Base-by-base conservation (phyloP, 441 rosid genomes). In the Euphorbia schlechtendalii region DNA sequence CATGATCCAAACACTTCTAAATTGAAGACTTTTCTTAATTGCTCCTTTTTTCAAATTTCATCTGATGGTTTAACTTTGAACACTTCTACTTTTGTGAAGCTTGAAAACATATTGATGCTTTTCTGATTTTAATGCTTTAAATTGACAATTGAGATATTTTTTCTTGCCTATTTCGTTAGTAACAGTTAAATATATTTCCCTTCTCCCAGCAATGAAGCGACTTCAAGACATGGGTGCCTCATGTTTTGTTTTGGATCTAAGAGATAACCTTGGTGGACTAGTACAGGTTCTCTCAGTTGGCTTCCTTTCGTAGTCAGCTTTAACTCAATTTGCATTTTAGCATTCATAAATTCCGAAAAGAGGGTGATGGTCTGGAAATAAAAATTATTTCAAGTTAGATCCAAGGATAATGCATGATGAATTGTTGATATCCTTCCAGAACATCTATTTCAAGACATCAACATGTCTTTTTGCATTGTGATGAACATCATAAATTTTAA, bases 261-360 rank as follows among this genome's bases (percentile, higher is more conserved):
- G 95, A 84, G 95, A 93, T 77, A 93, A 93, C 78, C 98, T 86
- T 56, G 98, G 98, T 70, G 97, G 98, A 69, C 84, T 93, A 40
- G 97, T 93, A 27, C 96, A 90, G 92, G 98, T 91, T 59, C 58
- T 41, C 21, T 40, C 54, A 54, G 51, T 55, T 32, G 55, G n/a
- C 59, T 69, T 48, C 24, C 62, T 54, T 73, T 59, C 48, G 30
- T 3, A 46, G 53, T 65, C 30, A 49, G 46, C 12, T 51, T 27
- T 41, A 11, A 32, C 43, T 34, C 22, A 41, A 21, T 55, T 6
- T 52, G 52, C 60, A 43, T 15, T 52, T 27, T 9, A 17, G 15
- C 5, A 13, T 20, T 17, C 0, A 3, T 27, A 8, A 52, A 68
- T 68, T 28, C 1, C 3, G 46, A 56, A 1, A 32, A 46, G 27